Percentiles rank a stretch among this genome's conserved stretches.
Conservation (phyloP, 306 rosid genomes). For the Oemleria cerasiformis region DNA sequence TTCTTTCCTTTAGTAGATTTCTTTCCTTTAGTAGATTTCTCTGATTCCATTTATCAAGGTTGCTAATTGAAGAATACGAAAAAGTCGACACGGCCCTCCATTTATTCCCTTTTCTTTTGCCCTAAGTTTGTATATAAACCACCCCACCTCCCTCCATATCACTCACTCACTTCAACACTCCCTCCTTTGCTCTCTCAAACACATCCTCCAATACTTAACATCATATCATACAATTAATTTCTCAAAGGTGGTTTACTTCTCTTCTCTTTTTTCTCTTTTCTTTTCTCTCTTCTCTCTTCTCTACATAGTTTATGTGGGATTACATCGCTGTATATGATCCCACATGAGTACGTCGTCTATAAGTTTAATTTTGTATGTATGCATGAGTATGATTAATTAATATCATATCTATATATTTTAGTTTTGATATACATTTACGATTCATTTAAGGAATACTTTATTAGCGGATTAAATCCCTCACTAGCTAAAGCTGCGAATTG, state of each 20-base stretch:
- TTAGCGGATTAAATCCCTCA: too few relatives aligned
- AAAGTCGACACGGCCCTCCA: constrained; percentile 65
- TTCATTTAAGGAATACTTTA: too few relatives aligned
- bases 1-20: constrained; percentile 41
- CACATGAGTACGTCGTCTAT: too few relatives aligned
- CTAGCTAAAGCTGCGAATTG: too few relatives aligned
- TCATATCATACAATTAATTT: neutral
- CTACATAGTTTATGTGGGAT: too few relatives aligned
- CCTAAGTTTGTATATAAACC: constrained; percentile 61
- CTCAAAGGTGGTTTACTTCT: constrained; percentile 35
- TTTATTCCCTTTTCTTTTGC: constrained; percentile 56
- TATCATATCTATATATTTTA: too few relatives aligned
- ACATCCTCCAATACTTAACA: too few relatives aligned
- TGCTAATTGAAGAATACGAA: constrained; percentile 52
- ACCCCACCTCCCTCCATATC: constrained; percentile 14
- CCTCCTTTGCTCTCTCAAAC: constrained; percentile 2
- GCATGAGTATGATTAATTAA: too few relatives aligned
- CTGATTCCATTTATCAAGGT: constrained; percentile 74
- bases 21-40: constrained; percentile 39
- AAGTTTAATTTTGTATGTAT: too few relatives aligned
- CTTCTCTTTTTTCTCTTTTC: neutral
- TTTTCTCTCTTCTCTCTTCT: neutral
- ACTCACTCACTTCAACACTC: constrained; percentile 44
- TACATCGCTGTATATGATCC: too few relatives aligned
- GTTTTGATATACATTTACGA: too few relatives aligned